Evolutionary conservation across 768 basidiomycete species (phyloP).

Genomic region (Amanita pseudoporphyria): DNA sequence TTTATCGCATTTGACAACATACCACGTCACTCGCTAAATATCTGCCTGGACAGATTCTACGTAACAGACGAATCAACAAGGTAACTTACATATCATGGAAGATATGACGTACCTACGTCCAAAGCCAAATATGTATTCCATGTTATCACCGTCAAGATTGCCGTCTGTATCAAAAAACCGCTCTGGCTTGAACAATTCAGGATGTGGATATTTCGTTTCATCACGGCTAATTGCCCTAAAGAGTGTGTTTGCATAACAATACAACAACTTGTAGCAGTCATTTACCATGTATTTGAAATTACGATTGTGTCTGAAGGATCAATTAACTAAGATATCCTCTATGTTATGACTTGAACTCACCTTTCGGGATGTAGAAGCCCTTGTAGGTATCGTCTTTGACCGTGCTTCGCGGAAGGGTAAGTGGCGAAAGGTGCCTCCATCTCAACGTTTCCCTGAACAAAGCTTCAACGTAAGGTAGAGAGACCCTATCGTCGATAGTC

Average conservation of each 20-base stretch:
- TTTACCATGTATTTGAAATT: background rate
- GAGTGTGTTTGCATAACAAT: background rate
- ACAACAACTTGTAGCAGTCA: background rate
- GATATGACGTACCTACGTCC: constrained; percentile 26
- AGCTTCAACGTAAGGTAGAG: constrained; percentile 9
- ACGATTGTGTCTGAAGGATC: background rate
- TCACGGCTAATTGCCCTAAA: background rate
- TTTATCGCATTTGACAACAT: background rate
- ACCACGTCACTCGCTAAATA: constrained; percentile 16
- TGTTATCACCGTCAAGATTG: constrained; percentile 5
- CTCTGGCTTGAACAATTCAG: background rate
- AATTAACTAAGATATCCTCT: background rate
- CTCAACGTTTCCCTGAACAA: constrained; percentile 5
- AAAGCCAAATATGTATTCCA: constrained; percentile 21
- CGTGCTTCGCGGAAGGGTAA: background rate
- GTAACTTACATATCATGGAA: too few relatives aligned
- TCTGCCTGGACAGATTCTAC: constrained; percentile 16
- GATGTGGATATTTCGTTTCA: constrained; percentile 12
- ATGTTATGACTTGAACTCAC: background rate
- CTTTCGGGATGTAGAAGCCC: constrained; percentile 4
- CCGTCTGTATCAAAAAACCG: background rate
- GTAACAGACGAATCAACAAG: background rate
- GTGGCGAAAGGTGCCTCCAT: constrained; percentile 3
- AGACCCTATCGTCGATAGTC: background rate
- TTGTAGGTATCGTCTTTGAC: constrained; percentile 2